Percentiles rank a stretch among this genome's conserved stretches.
These are phyloP conservation scores for Tinospora cordifolia DNA, from an alignment of 164 flowering plant species.

Conservation along the genomic window DNA sequence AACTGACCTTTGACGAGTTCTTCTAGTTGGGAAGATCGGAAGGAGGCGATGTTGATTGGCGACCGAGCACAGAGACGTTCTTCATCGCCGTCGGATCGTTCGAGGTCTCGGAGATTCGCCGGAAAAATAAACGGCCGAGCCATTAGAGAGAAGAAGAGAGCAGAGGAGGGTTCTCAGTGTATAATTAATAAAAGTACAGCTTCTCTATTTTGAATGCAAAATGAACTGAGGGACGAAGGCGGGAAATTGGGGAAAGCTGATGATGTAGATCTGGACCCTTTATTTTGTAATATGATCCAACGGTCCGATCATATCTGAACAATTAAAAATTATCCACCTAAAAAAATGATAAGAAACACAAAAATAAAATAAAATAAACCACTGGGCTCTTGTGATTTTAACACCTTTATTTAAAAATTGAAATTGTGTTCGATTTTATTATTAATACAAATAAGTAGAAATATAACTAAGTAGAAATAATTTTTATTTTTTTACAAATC, in stretches of 20 bases:
- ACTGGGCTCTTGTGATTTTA: too few species aligned
- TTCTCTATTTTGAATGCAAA: background rate
- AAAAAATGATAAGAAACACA: too few species aligned
- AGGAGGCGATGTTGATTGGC: slow-evolving; percentile 38
- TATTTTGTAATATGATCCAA: too few species aligned
- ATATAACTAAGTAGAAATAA: too few species aligned
- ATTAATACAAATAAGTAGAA: too few species aligned
- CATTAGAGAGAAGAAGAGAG: slow-evolving; percentile 33
- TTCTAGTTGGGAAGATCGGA: slow-evolving; percentile 63
- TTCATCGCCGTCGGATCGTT: slow-evolving; percentile 34
- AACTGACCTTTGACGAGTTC: slow-evolving; percentile 82
- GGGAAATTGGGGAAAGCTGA: background rate
- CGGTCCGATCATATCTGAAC: too few species aligned
- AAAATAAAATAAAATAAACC: too few species aligned
- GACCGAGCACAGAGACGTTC: slow-evolving; percentile 45
- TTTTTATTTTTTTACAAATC: too few species aligned
- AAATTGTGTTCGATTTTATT: too few species aligned
- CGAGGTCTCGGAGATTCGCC: slow-evolving; percentile 46
- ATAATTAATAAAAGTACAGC: background rate
- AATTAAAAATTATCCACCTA: too few species aligned
- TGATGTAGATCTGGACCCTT: background rate
- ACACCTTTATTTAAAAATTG: too few species aligned
- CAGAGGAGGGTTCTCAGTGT: background rate
- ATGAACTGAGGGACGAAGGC: background rate
- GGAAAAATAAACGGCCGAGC: slow-evolving; percentile 73